A percentile compares a stretch with the other conserved stretches of the same genome.
Evolutionary conservation across 2,329 filamentous ascomycete genomes (phyloP).

Genomic region (Penicillium sp.): DNA sequence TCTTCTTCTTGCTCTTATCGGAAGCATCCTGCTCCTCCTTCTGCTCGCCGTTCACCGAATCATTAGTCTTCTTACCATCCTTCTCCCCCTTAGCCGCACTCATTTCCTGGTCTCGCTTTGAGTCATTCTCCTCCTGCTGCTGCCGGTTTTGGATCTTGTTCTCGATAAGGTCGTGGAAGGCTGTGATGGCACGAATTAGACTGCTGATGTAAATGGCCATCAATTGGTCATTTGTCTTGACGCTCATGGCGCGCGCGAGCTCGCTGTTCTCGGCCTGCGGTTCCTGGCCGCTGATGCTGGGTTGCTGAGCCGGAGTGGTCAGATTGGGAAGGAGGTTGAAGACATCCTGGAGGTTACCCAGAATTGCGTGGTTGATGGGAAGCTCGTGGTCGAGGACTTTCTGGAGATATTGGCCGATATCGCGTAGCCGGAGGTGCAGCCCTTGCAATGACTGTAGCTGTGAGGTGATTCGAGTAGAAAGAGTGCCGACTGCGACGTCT

Average conservation of each 20-base stretch:
- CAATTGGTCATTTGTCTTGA: conserved; percentile 98
- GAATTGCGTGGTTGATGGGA: conserved; percentile 94
- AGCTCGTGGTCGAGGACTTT: conserved; percentile 93
- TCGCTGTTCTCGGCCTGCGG: conserved; percentile 72
- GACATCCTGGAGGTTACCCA: conserved; percentile 97
- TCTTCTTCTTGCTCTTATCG: conserved; percentile 63
- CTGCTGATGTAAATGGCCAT: conserved; percentile 98
- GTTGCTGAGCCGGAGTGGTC: conserved; percentile 73
- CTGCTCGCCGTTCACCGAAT: conserved; percentile 58
- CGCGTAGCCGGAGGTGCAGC: conserved; percentile 88
- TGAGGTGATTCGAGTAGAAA: conserved; percentile 95
- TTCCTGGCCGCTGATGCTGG: conserved; percentile 62
- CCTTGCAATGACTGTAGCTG: conserved; percentile 97
- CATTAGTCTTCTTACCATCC: conserved; percentile 55
- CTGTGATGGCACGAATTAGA: conserved; percentile 95
- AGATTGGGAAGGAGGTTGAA: conserved; percentile 98
- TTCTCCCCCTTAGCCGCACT: conserved; percentile 70
- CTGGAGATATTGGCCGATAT: conserved; percentile 93
- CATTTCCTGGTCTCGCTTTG: conserved; percentile 69
- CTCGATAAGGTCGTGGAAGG: conserved; percentile 98
- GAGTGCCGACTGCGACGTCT: conserved; percentile 93
- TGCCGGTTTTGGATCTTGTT: conserved; percentile 99
- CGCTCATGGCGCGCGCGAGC: conserved; percentile 92
- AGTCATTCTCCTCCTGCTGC: conserved; percentile 93
- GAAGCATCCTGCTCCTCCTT: conserved; percentile 59